Percentiles rank a stretch among this genome's conserved stretches.
These are phyloP conservation scores for Incumbomyces delicatus DNA, from an alignment of 2,329 filamentous ascomycete genomes.

Conservation along the genomic window DNA sequence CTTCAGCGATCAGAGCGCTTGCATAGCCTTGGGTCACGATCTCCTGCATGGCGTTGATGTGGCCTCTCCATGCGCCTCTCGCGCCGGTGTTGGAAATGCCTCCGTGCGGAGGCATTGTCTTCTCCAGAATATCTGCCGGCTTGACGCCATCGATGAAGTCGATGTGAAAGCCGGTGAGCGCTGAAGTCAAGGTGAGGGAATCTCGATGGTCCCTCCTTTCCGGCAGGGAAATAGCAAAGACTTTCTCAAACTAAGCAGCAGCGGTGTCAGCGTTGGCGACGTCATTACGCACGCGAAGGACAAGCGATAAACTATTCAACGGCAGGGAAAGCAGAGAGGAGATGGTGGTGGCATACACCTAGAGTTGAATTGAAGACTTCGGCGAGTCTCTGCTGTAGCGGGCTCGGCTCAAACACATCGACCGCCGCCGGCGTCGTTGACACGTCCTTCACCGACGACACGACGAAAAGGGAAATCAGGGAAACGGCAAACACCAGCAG, in stretches of 20 bases:
- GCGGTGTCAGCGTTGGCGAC: conserved; percentile 11
- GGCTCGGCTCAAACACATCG: no score
- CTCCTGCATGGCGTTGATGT: conserved; percentile 31
- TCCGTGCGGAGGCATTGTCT: conserved; percentile 31
- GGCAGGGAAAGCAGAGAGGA: no score
- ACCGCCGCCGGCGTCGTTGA: no score
- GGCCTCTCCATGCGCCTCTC: conserved; percentile 34
- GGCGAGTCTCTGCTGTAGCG: no score
- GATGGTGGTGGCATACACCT: conserved; percentile 21
- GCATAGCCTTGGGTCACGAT: conserved; percentile 36
- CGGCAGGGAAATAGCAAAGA: conserved; percentile 38
- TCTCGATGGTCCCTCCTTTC: conserved; percentile 42
- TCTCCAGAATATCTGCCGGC: conserved; percentile 32
- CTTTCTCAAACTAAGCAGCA: conserved; percentile 28
- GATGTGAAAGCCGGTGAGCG: conserved; percentile 33
- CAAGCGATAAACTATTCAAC: not conserved
- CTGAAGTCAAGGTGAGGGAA: conserved; percentile 33
- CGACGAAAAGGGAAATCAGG: no score
- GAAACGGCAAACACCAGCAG: no score
- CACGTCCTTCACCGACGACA: no score
- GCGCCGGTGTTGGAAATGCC: conserved; percentile 15
- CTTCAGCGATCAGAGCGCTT: conserved; percentile 45
- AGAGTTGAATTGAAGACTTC: conserved; percentile 22
- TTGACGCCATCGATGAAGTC: conserved; percentile 37
- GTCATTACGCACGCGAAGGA: not conserved